These are phyloP conservation scores for Skeletonema potamos DNA, from an alignment of 108 stramenopile genomes.

Conservation along the genomic window DNA sequence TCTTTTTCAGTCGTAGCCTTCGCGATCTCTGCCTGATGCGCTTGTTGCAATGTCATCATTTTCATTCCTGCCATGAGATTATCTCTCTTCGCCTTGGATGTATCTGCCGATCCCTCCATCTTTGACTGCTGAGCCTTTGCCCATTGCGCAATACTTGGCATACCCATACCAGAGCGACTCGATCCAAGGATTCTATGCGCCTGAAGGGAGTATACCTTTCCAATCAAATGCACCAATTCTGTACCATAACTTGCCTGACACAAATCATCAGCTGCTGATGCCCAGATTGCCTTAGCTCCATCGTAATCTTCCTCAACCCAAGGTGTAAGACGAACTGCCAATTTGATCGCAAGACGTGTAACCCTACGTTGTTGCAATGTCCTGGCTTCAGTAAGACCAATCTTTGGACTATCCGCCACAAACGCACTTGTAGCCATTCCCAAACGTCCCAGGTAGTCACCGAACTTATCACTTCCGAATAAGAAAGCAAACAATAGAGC, in stretches of 20 bases:
- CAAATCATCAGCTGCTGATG: constrained; percentile 50
- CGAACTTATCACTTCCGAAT: constrained; percentile 78
- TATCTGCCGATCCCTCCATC: constrained; percentile 25
- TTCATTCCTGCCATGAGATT: constrained; percentile 50
- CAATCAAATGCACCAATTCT: constrained; percentile 64
- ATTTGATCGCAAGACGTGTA: constrained; percentile 62
- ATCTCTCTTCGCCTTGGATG: constrained; percentile 50
- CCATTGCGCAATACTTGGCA: constrained; percentile 72
- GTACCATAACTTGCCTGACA: constrained; percentile 58
- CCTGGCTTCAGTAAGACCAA: constrained; percentile 50
- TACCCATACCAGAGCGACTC: constrained; percentile 66
- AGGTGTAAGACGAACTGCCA: constrained; percentile 55
- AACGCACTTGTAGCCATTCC: constrained; percentile 71
- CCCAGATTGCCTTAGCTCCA: constrained; percentile 49
- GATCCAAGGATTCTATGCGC: constrained; percentile 71
- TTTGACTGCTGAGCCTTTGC: constrained; percentile 59
- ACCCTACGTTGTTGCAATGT: constrained; percentile 56
- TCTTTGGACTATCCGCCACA: constrained; percentile 58
- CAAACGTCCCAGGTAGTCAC: constrained; percentile 63
- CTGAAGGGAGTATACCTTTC: constrained; percentile 62
- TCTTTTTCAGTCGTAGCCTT: constrained; percentile 63
- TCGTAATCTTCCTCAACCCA: constrained; percentile 62
- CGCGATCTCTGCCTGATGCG: constrained; percentile 54
- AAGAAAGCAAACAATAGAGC: constrained; percentile 72
- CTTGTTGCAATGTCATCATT: constrained; percentile 48